Evolutionary conservation across 2,329 filamentous ascomycete genomes (phyloP).

Genomic region (Penicillium sp.): DNA sequence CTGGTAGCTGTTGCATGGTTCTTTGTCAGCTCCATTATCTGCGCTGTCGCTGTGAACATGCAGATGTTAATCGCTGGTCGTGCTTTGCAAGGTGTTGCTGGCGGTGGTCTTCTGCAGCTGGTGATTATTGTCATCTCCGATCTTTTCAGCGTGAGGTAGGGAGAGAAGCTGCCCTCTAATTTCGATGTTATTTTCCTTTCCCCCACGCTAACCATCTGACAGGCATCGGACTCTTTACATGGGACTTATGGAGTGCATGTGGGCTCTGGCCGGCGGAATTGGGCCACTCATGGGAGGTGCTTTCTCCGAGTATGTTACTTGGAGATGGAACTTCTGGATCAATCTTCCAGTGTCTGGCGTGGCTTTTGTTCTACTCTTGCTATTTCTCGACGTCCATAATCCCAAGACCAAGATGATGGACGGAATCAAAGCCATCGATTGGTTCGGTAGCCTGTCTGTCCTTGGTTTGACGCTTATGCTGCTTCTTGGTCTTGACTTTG

Average conservation of each 20-base stretch:
- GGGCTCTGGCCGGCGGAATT: constrained; percentile 58
- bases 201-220: background rate
- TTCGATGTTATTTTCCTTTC: background rate
- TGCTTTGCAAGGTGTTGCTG: constrained; percentile 59
- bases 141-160: constrained; percentile 55
- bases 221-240: constrained; percentile 55
- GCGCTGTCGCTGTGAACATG: constrained; percentile 53
- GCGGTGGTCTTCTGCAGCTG: constrained; percentile 57
- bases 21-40: constrained; percentile 54
- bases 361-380: constrained; percentile 54
- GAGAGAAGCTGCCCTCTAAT: no score
- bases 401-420: constrained; percentile 55
- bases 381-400: constrained; percentile 61
- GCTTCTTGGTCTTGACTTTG: constrained; percentile 59
- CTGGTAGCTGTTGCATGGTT: constrained; percentile 55
- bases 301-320: constrained; percentile 49
- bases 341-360: constrained; percentile 57
- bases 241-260: constrained; percentile 57
- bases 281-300: constrained; percentile 60
- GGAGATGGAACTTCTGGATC: constrained; percentile 62
- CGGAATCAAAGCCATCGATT: constrained; percentile 58
- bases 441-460: constrained; percentile 58
- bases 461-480: constrained; percentile 57
- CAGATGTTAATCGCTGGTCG: constrained; percentile 58
- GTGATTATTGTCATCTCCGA: constrained; percentile 61